Evolutionary conservation across 306 rosid genomes (phyloP).

Genomic region (Glycine tomentella): DNA sequence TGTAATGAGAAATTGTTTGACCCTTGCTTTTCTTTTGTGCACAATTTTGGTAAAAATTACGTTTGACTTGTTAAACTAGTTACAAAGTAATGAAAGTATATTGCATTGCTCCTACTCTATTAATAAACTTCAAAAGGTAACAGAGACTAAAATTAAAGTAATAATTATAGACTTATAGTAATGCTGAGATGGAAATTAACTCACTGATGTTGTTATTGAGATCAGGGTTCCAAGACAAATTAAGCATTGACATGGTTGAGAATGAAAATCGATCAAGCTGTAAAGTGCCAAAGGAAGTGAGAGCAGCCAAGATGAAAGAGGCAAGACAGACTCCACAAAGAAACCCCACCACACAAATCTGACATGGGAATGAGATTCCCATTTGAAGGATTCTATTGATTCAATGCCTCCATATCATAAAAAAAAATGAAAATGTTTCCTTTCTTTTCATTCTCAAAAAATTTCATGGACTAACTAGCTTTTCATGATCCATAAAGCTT

Average conservation of each 20-base stretch:
- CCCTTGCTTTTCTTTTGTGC: not conserved
- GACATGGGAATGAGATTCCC: constrained; percentile 85
- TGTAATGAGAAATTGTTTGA: not conserved
- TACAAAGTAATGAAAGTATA: not conserved
- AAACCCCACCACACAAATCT: constrained; percentile 85
- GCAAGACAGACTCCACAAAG: constrained; percentile 79
- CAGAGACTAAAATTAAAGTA: not conserved
- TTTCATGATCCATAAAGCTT: too few species aligned
- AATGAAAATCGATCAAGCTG: constrained; percentile 58
- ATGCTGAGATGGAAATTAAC: constrained; percentile 34
- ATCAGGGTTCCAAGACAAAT: constrained; percentile 54
- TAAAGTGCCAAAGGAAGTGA: constrained; percentile 65
- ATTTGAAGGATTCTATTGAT: constrained; percentile 78
- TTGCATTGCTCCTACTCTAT: not conserved
- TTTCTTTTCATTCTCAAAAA: constrained; percentile 15
- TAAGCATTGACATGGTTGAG: constrained; percentile 21
- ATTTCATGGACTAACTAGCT: too few species aligned
- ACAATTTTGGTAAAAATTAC: not conserved
- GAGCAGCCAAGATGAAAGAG: constrained; percentile 64
- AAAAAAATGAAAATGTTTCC: constrained; percentile 30
- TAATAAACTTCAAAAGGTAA: not conserved
- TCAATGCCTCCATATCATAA: constrained; percentile 56
- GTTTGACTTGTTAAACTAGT: not conserved
- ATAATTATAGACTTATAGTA: not conserved
- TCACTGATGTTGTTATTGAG: constrained; percentile 57